Base-by-base conservation (phyloP, 2,329 filamentous ascomycete genomes). In the Nemania diffusa region DNA sequence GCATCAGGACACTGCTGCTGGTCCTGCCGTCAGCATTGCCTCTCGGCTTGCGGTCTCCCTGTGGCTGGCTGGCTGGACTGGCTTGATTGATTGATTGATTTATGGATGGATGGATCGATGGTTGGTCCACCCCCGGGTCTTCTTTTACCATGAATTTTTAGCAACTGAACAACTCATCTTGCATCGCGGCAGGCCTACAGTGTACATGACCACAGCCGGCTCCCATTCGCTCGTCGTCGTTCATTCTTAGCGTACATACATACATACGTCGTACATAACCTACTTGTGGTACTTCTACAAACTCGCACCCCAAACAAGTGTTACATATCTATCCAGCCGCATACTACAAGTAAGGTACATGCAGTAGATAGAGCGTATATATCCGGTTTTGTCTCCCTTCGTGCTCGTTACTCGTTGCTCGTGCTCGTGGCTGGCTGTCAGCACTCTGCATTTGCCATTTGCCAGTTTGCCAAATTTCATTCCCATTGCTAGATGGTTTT, bases 121-220 rank as follows among this genome's bases (percentile, higher is more conserved):
- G 22, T 13, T 51, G 15, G 44, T 27, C 57, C 44, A 59, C 50
- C 46, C 57, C 32, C 46, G 27, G 46, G 8, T 26, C 50, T 40
- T 27, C 32, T 17, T 53, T 37, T 22, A 3, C 13, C 15, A 26
- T 29, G 22, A 57, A 13, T 48, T 42, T 29, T 48, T 32, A 48
- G 37, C 32, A 57, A 56, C 52, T 62, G 68, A 58, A 69, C 70
- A 71, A 69, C 64, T 64, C 68, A 71, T 72, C 48, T 65, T 69
- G 68, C 70, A 71, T 63, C 58, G 20, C 51, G 57, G 66, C 50
- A 57, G 34, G 22, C 29, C 46, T 26, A 51, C 24, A 13, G 24
- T 15, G 11, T 22, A 51, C 69, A 65, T 34, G 46, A 50, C 59
- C 44, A 57, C 40, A 48, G n/a, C 50, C 58, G 34, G 57, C 34